phyloP scores from a whole-genome alignment of 805 yeast genomes.

The Saccharomyces paradoxus region DNA sequence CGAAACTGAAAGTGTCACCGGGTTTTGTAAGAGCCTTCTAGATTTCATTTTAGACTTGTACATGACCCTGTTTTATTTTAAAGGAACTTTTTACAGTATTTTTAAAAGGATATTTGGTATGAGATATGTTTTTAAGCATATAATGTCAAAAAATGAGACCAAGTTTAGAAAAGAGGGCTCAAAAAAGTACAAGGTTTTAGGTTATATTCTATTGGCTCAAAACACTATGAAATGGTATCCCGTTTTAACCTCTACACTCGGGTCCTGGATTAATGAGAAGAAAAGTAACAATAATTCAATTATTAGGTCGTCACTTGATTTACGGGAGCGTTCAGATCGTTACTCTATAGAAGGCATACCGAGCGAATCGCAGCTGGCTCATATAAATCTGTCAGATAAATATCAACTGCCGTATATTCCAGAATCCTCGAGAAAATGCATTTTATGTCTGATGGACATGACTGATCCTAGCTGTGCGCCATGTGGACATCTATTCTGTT shows the following conservation, averaged over 20 bases:
- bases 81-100: constrained; percentile 72
- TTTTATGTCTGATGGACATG: constrained; percentile 78
- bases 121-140: constrained; percentile 69
- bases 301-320: background rate
- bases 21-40: constrained; percentile 33
- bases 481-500: constrained; percentile 91
- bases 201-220: constrained; percentile 51
- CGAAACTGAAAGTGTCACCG: background rate
- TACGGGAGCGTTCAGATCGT: background rate
- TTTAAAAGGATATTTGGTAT: constrained; percentile 73
- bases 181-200: constrained; percentile 64
- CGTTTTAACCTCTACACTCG: background rate
- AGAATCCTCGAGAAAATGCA: constrained; percentile 62
- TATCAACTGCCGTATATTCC: constrained; percentile 58
- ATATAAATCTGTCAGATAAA: constrained; percentile 51
- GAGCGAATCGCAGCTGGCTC: constrained; percentile 6
- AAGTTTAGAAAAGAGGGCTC: constrained; percentile 31
- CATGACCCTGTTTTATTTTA: constrained; percentile 72
- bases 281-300: background rate
- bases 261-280: background rate
- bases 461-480: constrained; percentile 73
- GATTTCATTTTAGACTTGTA: constrained; percentile 59
- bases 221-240: constrained; percentile 32
- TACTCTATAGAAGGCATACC: constrained; percentile 7
- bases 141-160: constrained; percentile 32